Conservation (phyloP, 331 rosid genomes). For the Ulmus americana region DNA sequence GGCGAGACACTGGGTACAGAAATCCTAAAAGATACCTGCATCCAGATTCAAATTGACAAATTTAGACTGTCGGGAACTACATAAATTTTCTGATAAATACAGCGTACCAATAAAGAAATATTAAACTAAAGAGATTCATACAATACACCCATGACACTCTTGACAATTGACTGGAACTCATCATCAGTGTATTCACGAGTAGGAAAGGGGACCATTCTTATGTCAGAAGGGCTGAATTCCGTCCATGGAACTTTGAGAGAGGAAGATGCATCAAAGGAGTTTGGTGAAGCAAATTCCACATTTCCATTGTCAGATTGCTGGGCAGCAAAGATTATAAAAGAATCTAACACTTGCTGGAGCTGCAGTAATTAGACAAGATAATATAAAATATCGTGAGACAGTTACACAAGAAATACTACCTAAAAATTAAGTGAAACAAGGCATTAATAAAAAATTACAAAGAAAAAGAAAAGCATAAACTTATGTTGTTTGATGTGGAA, state of each 20-base stretch:
- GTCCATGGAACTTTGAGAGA: conserved; percentile 44
- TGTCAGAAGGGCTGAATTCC: conserved; percentile 55
- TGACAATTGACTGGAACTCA: conserved; percentile 85
- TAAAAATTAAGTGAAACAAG: not conserved
- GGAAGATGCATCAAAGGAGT: conserved; percentile 29
- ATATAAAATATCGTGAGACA: conserved; percentile 3
- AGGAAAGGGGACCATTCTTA: conserved; percentile 85
- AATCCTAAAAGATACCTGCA: conserved; percentile 91
- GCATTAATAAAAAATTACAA: no score
- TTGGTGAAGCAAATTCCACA: conserved; percentile 32
- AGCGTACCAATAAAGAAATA: not conserved
- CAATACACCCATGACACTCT: conserved; percentile 87
- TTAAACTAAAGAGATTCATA: conserved; percentile 38
- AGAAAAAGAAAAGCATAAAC: no score
- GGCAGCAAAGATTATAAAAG: conserved; percentile 70
- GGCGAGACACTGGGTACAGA: conserved; percentile 81
- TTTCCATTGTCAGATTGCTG: conserved; percentile 51
- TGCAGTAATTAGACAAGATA: conserved; percentile 40
- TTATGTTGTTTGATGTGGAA: no score
- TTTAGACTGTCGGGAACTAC: conserved; percentile 17
- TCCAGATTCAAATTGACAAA: conserved; percentile 29
- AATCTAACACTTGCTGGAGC: conserved; percentile 88
- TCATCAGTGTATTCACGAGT: conserved; percentile 90
- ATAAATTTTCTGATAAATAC: not conserved
- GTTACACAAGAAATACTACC: not conserved